Evolutionary conservation across 768 basidiomycete species (phyloP).

Genomic region (Macrolepiota fuliginosa): DNA sequence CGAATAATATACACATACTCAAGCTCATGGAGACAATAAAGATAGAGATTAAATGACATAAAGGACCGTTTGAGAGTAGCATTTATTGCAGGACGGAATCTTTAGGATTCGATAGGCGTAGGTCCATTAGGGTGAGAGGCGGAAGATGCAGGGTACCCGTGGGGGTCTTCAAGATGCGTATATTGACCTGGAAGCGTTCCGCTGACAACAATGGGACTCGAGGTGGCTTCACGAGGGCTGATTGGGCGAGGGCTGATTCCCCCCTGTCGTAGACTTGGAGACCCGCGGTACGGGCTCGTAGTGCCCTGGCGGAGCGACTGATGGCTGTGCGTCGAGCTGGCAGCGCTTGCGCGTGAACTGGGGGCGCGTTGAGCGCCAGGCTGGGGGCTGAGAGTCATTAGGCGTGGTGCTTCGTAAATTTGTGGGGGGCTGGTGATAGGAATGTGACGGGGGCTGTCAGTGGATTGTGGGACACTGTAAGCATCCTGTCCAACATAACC

Average conservation of each 20-base stretch:
- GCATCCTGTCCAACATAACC: not conserved
- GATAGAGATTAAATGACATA: too few relatives aligned
- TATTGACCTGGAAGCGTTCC: not conserved
- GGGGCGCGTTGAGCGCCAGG: not conserved
- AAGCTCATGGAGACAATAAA: too few relatives aligned
- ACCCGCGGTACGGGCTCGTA: not conserved
- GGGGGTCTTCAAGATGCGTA: not conserved
- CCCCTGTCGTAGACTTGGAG: not conserved
- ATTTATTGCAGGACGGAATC: too few relatives aligned
- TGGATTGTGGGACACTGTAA: not conserved
- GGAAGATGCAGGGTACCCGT: not conserved
- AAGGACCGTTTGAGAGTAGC: too few relatives aligned
- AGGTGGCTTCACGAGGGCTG: not conserved
- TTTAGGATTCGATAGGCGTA: too few relatives aligned
- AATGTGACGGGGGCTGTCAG: not conserved
- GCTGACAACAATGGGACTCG: not conserved
- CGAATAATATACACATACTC: not conserved
- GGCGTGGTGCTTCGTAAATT: not conserved
- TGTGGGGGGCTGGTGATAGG: not conserved
- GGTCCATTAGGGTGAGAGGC: not conserved
- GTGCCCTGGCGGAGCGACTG: not conserved
- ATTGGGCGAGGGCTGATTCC: not conserved
- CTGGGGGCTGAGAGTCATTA: not conserved
- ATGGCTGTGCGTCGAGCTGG: not conserved
- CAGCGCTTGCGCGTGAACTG: not conserved